These are phyloP conservation scores for Fragilaria crotonensis DNA, from an alignment of 108 stramenopile species.

Conservation along the genomic window DNA sequence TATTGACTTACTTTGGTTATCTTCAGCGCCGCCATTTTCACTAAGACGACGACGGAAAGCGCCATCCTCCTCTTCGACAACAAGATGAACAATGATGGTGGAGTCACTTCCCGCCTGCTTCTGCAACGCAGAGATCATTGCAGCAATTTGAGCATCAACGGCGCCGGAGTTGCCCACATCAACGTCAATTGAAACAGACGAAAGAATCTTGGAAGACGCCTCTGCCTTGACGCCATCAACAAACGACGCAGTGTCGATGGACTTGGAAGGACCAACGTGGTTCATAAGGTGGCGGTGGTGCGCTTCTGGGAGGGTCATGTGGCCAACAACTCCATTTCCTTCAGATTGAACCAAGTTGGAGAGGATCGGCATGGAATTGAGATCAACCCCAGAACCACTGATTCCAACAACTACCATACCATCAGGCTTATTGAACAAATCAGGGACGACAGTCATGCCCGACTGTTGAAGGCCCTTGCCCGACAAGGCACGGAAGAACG, in stretches of 20 bases:
- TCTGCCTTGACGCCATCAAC: background rate
- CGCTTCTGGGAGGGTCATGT: constrained; percentile 32
- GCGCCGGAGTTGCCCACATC: constrained; percentile 29
- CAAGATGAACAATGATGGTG: constrained; percentile 67
- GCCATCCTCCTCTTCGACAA: constrained; percentile 63
- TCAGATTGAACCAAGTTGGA: constrained; percentile 24
- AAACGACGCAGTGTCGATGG: background rate
- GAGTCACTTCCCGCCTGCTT: constrained; percentile 24
- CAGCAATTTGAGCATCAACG: constrained; percentile 47
- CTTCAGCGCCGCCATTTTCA: constrained; percentile 14
- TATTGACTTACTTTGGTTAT: background rate
- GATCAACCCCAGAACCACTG: constrained; percentile 37
- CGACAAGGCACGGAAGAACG: constrained; percentile 54
- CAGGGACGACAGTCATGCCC: constrained; percentile 81
- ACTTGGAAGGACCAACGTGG: constrained; percentile 4
- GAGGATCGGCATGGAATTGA: constrained; percentile 56
- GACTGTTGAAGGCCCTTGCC: constrained; percentile 42
- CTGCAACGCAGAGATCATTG: constrained; percentile 37
- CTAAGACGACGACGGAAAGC: constrained; percentile 37
- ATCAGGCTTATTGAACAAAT: constrained; percentile 60
- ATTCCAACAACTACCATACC: constrained; percentile 65
- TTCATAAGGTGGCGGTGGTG: constrained; percentile 9
- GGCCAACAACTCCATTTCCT: constrained; percentile 43
- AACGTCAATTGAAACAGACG: constrained; percentile 25
- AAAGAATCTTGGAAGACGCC: background rate